Conservation (phyloP, 805 yeast genomes). For the Blastobotrys americana region DNA sequence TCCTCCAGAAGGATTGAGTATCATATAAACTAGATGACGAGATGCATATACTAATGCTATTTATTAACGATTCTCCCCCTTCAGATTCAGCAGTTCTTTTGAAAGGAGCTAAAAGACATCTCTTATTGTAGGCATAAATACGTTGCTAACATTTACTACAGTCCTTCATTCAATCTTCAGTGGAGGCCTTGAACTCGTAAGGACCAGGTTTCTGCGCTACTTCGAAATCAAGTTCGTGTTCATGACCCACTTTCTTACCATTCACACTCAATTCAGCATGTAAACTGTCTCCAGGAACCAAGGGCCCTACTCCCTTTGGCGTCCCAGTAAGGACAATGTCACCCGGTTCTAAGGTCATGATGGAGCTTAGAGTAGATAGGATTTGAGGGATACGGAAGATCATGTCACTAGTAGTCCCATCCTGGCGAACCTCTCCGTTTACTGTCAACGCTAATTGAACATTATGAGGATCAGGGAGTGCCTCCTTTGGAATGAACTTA, state of each 20-base stretch:
- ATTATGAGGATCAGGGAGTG: slow-evolving; percentile 66
- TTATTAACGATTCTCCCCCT: no score
- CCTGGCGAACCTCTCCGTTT: slow-evolving; percentile 63
- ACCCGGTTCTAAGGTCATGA: slow-evolving; percentile 86
- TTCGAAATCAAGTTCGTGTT: slow-evolving; percentile 40
- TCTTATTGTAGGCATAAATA: no score
- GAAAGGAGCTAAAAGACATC: no score
- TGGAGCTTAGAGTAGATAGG: slow-evolving; percentile 70
- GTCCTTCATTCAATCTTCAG: no score
- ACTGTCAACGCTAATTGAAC: slow-evolving; percentile 57
- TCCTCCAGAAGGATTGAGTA: slow-evolving; percentile 28
- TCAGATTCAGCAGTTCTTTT: no score
- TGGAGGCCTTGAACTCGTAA: slow-evolving; percentile 46
- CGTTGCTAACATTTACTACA: no score
- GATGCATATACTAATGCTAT: no score
- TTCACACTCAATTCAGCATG: slow-evolving; percentile 54
- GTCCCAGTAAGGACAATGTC: slow-evolving; percentile 93
- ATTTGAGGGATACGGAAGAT: slow-evolving; percentile 78
- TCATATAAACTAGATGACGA: no score
- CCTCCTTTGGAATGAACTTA: slow-evolving; percentile 53
- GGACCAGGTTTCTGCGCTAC: slow-evolving; percentile 57
- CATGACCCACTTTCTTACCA: slow-evolving; percentile 46
- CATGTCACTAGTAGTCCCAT: slow-evolving; percentile 75
- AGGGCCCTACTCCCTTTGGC: slow-evolving; percentile 92
- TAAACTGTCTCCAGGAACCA: slow-evolving; percentile 71